phyloP scores from a whole-genome alignment of 768 basidiomycete species.

The Calvatia gigantea region DNA sequence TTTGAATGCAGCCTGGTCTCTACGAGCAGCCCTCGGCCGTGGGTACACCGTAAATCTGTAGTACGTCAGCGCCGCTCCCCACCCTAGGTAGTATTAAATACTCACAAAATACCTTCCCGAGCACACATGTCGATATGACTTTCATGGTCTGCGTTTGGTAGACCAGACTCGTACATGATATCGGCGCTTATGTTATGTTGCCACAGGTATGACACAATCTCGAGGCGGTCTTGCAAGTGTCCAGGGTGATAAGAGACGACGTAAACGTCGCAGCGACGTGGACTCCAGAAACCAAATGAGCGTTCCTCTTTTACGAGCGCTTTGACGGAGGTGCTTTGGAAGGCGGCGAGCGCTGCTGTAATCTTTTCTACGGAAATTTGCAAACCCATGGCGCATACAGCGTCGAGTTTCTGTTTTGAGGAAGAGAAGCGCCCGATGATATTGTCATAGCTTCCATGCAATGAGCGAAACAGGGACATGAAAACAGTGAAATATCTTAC shows the following conservation, averaged over 20 bases:
- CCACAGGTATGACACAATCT: conserved; percentile 77
- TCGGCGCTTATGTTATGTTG: conserved; percentile 80
- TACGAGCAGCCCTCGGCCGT: conserved; percentile 49
- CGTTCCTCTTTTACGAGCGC: conserved; percentile 71
- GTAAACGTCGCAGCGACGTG: conserved; percentile 86
- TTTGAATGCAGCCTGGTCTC: conserved; percentile 70
- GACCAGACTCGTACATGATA: conserved; percentile 79
- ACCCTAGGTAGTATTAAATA: not conserved
- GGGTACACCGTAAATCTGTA: conserved; percentile 41
- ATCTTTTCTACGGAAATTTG: conserved; percentile 83
- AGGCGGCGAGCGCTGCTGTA: conserved; percentile 60
- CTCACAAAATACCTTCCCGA: conserved; percentile 83
- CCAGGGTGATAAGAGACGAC: conserved; percentile 77
- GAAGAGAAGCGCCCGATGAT: conserved; percentile 60
- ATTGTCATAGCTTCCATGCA: conserved; percentile 59
- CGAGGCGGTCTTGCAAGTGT: conserved; percentile 71
- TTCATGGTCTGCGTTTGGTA: conserved; percentile 61
- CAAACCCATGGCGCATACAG: conserved; percentile 65
- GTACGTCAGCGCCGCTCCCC: not conserved
- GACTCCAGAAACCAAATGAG: conserved; percentile 88
- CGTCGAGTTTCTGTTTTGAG: conserved; percentile 48
- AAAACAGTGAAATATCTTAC: conserved; percentile 13
- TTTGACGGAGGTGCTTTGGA: conserved; percentile 66
- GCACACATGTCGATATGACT: conserved; percentile 62
- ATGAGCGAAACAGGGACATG: not conserved